These are phyloP conservation scores for Naganishia sp. DNA, from an alignment of 1,284 basidiomycete species.

Conservation along the genomic window DNA sequence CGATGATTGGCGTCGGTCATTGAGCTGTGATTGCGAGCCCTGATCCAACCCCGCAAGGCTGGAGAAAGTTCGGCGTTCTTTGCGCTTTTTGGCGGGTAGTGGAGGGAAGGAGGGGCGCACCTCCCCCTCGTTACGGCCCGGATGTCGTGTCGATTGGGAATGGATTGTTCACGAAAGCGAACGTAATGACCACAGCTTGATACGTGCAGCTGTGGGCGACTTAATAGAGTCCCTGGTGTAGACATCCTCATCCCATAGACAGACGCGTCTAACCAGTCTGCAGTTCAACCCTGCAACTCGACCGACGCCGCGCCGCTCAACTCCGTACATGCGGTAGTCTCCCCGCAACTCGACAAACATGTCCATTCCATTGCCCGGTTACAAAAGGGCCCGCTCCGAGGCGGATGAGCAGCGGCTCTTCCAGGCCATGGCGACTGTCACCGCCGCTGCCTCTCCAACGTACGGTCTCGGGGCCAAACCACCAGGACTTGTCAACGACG, in stretches of 20 bases:
- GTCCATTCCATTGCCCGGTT: slow-evolving; percentile 27
- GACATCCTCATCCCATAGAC: neutral
- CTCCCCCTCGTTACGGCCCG: too few species aligned
- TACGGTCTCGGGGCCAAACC: slow-evolving; percentile 40
- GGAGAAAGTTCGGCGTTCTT: too few species aligned
- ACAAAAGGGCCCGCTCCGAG: slow-evolving; percentile 24
- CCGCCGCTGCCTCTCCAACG: slow-evolving; percentile 25
- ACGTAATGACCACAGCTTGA: neutral
- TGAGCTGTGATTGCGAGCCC: too few species aligned
- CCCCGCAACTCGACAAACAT: slow-evolving; percentile 3
- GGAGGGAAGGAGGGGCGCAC: too few species aligned
- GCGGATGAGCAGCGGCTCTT: slow-evolving; percentile 31
- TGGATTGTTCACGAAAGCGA: too few species aligned
- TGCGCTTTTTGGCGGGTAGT: too few species aligned
- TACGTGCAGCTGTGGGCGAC: neutral
- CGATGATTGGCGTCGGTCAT: too few species aligned
- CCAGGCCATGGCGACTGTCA: slow-evolving; percentile 26
- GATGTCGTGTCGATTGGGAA: too few species aligned
- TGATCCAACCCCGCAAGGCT: too few species aligned
- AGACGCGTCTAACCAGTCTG: neutral
- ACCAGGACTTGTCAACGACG: slow-evolving; percentile 74
- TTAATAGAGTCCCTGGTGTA: neutral
- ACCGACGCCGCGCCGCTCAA: neutral
- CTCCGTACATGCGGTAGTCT: slow-evolving; percentile 15
- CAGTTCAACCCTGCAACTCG: slow-evolving; percentile 25